Conservation (phyloP, 805 yeast species). For the Candida dajiaensis region DNA sequence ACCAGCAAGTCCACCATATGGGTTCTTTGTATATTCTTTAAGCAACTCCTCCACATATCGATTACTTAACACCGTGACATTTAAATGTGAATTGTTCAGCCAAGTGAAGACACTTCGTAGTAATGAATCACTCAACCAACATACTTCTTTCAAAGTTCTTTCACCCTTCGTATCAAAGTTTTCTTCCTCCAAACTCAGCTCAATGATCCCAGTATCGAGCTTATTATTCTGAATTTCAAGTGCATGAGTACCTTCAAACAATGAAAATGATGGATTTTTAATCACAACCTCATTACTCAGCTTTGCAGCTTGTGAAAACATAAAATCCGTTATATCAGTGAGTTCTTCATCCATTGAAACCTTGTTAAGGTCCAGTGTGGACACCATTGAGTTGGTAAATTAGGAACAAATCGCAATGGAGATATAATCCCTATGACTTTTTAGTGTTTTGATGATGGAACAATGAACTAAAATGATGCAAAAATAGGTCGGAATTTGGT, state of each 20-base stretch:
- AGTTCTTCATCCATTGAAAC: background rate
- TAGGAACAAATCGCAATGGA: too few relatives aligned
- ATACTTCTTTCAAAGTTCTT: conserved; percentile 34
- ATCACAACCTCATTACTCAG: conserved; percentile 51
- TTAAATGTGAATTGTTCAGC: conserved; percentile 68
- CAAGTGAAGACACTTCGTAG: conserved; percentile 57
- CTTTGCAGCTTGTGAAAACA: conserved; percentile 34
- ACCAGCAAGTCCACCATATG: conserved; percentile 11
- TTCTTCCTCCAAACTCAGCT: conserved; percentile 37
- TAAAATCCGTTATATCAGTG: conserved; percentile 49
- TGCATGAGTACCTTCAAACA: conserved; percentile 84
- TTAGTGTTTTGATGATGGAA: too few relatives aligned
- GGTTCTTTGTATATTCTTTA: conserved; percentile 29
- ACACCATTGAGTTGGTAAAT: background rate
- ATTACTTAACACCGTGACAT: conserved; percentile 75
- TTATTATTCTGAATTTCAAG: conserved; percentile 66
- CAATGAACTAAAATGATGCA: too few relatives aligned
- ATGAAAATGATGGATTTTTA: conserved; percentile 52
- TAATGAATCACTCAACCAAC: conserved; percentile 48
- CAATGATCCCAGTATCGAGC: conserved; percentile 74
- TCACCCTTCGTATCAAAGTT: conserved; percentile 38
- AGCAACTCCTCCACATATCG: conserved; percentile 62
- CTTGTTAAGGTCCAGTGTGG: background rate
- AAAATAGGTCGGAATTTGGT: too few relatives aligned
- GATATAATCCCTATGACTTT: too few relatives aligned